Base-by-base conservation (phyloP, 768 basidiomycete genomes). In the Pulveroboletus ravenelii region DNA sequence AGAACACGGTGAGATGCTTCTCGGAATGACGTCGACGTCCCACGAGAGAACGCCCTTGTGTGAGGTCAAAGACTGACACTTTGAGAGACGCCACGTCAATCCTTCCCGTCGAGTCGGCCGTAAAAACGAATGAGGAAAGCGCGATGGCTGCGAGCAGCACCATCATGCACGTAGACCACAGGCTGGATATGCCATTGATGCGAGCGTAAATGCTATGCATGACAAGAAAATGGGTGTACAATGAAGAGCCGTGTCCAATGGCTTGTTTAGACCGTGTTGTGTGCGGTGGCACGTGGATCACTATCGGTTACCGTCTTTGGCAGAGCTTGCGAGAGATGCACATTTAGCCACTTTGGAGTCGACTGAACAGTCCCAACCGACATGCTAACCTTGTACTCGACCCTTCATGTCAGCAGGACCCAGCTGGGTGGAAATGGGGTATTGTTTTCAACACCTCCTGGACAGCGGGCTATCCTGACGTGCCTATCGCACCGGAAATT, bases 201-300 rank as follows among this genome's bases (percentile, higher is more conserved):
- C 90, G 78, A 27, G 88, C 73, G 54, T 82, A 78, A 44, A 82
- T 69, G 59, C 74, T 85, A 56, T 90, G 87, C 88, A 91, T 91
- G 38, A 38, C 23, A 17, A 59, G 47, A 14, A 34, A 10, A 40
- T 10, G 12, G 44, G 45, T 40, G 39, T 14, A 38, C 25, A 7
- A 18, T 6, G 10, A 10, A 27, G 17, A 23, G 14, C 7, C 20
- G 20, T 9, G 13, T 27, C 5, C 14, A 10, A 14, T 6, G 32
- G 14, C 25, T 23, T 23, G 20, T 23, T 23, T 23, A 23, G 20
- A 23, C 20, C 20, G 20, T 23, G 20, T 23, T 23, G 20, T 23
- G n/a, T 23, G 20, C 20, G 4, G 20, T 2, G 20, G 25, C 10
- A 25, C 40, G 25, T 27, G 25, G 25, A 27, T 27, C 20, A 23